Conservation (phyloP, 1,284 basidiomycete genomes). For the Lignosus rhinocerotis region DNA sequence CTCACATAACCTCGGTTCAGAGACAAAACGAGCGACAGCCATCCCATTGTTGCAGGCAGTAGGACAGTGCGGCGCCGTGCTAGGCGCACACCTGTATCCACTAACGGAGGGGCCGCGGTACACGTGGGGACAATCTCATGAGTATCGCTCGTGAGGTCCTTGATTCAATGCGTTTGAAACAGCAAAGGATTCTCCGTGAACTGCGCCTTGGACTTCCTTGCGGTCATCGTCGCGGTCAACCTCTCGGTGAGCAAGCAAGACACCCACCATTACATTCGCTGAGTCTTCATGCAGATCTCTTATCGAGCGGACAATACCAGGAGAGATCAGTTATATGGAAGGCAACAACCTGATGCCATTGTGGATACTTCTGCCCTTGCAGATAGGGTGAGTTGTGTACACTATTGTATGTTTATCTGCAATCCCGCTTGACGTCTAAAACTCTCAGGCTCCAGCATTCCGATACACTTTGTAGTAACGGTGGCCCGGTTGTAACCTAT, state of each 20-base stretch:
- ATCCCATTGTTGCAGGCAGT: slow-evolving; percentile 77
- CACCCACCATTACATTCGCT: neutral
- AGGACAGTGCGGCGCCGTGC: slow-evolving; percentile 70
- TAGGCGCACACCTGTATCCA: slow-evolving; percentile 75
- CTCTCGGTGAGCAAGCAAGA: slow-evolving; percentile 47
- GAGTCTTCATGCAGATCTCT: slow-evolving; percentile 44
- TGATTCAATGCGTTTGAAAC: slow-evolving; percentile 2
- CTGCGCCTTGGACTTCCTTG: slow-evolving; percentile 60
- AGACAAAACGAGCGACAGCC: slow-evolving; percentile 75
- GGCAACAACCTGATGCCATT: slow-evolving; percentile 44
- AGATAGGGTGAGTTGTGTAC: slow-evolving; percentile 51
- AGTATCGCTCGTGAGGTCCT: neutral
- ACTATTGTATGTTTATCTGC: no score
- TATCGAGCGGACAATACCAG: slow-evolving; percentile 63
- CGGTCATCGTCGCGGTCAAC: slow-evolving; percentile 49
- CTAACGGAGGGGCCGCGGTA: slow-evolving; percentile 64
- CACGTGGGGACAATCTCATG: slow-evolving; percentile 40
- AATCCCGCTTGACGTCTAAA: no score
- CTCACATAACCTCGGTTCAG: slow-evolving; percentile 74
- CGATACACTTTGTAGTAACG: neutral
- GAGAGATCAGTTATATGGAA: slow-evolving; percentile 57
- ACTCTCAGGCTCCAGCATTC: neutral
- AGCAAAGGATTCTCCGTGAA: slow-evolving; percentile 70
- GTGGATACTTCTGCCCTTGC: slow-evolving; percentile 70
- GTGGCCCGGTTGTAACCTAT: neutral